Evolutionary conservation across 352 stramenopile species (phyloP), one percentile per base, ranked within the genome.

Genomic region (Peronospora belbahrii): DNA sequence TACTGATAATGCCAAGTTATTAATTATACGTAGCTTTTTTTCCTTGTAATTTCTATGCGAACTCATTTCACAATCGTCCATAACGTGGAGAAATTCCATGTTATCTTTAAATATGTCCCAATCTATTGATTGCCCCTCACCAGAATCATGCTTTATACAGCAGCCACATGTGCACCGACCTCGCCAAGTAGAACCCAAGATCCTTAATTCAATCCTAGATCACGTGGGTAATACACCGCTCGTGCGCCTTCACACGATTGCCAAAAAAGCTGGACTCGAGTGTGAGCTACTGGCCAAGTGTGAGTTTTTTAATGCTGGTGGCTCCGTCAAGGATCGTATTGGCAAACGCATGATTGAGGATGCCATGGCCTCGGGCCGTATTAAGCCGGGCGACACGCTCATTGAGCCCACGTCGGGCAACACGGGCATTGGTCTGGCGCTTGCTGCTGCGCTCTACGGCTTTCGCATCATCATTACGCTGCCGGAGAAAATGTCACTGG

Each of bases 321-420:
- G 86, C 11, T 95, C 81, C 41, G 88, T 97, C 8, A 97, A 97
- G 66, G 81, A 95, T 56, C 71, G 85, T 15, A 95, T 97, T 39
- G 92, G 74, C 14, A 81, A 85, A 53, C 82, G 83, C 38, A 96
- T 97, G 86, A 70, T 97, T 15, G 79, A 96, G 42, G 89, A 97
- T 46, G 93, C 95, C 13, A 94, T 98, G 66, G 67, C 70, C 11
- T 67, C 65, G 2, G 94, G 94, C 8, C 67, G 74, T 15, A 96
- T 99, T 48, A 95, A 95, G 42, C 82, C 83, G 1, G 95, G 95
- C 6, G 90, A 97, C 58, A 98, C 90, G 23, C 65, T 98, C 11
- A 97, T 98, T 35, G 96, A 99, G 65, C 95, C 95, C 3, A 99
- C 96, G 20, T 97, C 83, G 13, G 96, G 95, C 31, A 99, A 99